Conservation (phyloP, 345 rosid genomes). For the Gossypium ekmanianum region DNA sequence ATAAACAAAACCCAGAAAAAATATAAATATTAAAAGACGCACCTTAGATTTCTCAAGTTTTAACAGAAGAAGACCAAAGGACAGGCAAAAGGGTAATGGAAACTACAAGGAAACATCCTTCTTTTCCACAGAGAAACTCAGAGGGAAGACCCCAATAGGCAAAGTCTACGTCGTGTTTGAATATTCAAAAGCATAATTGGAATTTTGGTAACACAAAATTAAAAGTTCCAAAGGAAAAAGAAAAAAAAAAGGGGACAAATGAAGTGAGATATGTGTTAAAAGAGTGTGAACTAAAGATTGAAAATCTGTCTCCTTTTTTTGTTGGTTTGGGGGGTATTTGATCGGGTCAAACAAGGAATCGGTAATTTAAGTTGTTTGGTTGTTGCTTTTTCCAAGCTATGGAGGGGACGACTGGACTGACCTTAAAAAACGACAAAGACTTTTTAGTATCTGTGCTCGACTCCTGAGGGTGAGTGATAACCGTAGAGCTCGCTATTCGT, state of each 20-base stretch:
- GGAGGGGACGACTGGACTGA: constrained; percentile 1
- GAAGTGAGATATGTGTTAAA: neutral
- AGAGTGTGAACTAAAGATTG: neutral
- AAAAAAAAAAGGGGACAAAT: neutral
- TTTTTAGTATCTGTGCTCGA: neutral
- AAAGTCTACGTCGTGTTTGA: constrained; percentile 1
- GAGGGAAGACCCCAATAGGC: neutral
- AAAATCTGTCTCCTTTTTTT: neutral
- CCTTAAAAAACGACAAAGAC: neutral
- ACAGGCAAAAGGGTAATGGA: constrained; percentile 3
- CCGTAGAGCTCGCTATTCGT: no score
- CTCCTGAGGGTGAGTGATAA: neutral
- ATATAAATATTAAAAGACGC: constrained; percentile 13
- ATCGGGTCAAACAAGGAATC: constrained; percentile 1
- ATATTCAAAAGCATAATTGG: constrained; percentile 3
- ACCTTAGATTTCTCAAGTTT: constrained; percentile 24
- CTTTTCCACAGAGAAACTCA: constrained; percentile 7
- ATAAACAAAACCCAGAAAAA: constrained; percentile 5
- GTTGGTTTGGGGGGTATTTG: no score
- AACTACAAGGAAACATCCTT: constrained; percentile 18
- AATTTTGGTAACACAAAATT: neutral
- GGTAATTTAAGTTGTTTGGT: neutral
- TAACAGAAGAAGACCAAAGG: constrained; percentile 21
- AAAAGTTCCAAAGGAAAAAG: neutral
- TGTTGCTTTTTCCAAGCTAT: neutral